These are phyloP conservation scores for Ceratobasidium sp. DNA, from an alignment of 1,284 basidiomycete species.

Conservation along the genomic window DNA sequence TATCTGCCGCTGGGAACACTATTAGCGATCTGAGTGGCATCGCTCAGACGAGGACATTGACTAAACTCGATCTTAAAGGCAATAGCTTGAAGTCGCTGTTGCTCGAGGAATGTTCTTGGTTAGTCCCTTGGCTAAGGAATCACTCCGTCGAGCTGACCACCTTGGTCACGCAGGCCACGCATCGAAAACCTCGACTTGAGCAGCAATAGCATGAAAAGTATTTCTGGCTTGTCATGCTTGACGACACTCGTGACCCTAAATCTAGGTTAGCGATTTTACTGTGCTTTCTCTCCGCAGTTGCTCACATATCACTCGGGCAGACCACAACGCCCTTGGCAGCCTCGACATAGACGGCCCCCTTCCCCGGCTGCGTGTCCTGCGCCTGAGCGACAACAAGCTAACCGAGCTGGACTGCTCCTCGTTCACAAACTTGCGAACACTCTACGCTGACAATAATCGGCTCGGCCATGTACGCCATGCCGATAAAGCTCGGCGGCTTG, in stretches of 20 bases:
- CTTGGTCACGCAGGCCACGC: slow-evolving; percentile 35
- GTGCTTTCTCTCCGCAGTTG: slow-evolving; percentile 49
- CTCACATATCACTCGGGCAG: slow-evolving; percentile 52
- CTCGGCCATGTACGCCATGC: slow-evolving; percentile 67
- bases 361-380: slow-evolving; percentile 81
- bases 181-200: slow-evolving; percentile 38
- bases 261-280: slow-evolving; percentile 34
- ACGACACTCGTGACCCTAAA: slow-evolving; percentile 44
- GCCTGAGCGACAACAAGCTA: slow-evolving; percentile 85
- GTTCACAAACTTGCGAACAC: slow-evolving; percentile 82
- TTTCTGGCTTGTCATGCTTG: slow-evolving; percentile 35
- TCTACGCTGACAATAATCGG: slow-evolving; percentile 91
- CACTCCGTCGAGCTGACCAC: slow-evolving; percentile 55
- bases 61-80: slow-evolving; percentile 83
- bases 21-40: slow-evolving; percentile 84
- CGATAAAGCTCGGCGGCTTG: slow-evolving; percentile 73
- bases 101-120: slow-evolving; percentile 76
- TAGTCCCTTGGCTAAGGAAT: slow-evolving; percentile 53
- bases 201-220: slow-evolving; percentile 31
- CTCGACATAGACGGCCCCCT: slow-evolving; percentile 63
- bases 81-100: slow-evolving; percentile 79
- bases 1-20: slow-evolving; percentile 87
- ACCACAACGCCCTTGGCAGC: slow-evolving; percentile 25
- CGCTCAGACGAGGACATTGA: slow-evolving; percentile 78
- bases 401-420: slow-evolving; percentile 72